phyloP scores from a whole-genome alignment of 169 alveolate genomes.

The Miamiensis avidus region DNA sequence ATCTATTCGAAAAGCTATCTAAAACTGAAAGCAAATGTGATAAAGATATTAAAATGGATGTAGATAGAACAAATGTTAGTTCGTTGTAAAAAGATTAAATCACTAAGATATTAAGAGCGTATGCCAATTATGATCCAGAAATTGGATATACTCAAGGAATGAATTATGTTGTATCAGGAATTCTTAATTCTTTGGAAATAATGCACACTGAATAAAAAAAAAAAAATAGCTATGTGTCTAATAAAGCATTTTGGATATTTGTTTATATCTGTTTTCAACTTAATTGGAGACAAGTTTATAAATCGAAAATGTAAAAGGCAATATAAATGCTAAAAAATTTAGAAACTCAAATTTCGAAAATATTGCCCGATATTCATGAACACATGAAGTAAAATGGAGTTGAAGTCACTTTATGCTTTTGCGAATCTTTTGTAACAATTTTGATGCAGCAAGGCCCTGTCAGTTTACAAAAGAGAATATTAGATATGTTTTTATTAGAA shows the following conservation, averaged over 20 bases:
- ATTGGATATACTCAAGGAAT: constrained; percentile 41
- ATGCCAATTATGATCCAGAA: constrained; percentile 25
- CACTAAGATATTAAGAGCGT: constrained; percentile 27
- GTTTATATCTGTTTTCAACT: not conserved
- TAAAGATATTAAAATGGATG: not conserved
- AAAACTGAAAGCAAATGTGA: not conserved
- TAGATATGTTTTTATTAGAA: not conserved
- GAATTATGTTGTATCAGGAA: constrained; percentile 14
- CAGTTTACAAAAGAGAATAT: not conserved
- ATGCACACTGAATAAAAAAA: not conserved
- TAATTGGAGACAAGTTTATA: constrained; percentile 28
- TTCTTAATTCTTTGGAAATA: constrained; percentile 19
- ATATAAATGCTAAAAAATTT: not conserved
- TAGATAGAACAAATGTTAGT: not conserved
- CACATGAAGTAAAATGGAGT: not conserved
- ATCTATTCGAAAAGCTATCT: not conserved
- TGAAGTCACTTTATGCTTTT: not conserved
- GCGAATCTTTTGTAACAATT: not conserved
- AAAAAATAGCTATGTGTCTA: not conserved
- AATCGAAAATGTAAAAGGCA: not conserved
- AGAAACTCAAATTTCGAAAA: not conserved
- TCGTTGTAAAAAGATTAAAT: too few relatives aligned
- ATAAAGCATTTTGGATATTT: constrained; percentile 16
- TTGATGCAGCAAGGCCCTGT: not conserved
- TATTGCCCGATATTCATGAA: not conserved